phyloP scores from a whole-genome alignment of 225 moss, liverwort and hornwort species.

The Straminergon stramineum region DNA sequence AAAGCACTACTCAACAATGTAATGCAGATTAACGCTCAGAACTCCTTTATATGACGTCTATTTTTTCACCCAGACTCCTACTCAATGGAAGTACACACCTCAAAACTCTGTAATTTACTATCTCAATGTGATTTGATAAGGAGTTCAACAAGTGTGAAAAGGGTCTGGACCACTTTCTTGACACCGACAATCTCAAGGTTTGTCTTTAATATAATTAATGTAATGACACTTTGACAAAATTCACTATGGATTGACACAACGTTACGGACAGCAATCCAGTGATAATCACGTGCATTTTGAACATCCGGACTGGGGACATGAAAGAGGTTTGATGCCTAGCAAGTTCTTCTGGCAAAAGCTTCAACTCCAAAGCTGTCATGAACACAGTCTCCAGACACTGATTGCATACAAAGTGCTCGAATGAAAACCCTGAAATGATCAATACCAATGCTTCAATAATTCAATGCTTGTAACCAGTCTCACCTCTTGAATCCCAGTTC shows the following conservation, averaged over 20 bases:
- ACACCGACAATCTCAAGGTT: background rate
- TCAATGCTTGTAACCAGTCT: background rate
- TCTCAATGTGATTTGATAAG: background rate
- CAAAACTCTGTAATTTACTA: too few relatives aligned
- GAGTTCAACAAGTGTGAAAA: background rate
- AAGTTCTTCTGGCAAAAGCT: background rate
- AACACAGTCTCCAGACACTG: background rate
- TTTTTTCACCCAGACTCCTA: background rate
- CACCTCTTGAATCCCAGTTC: slow-evolving; percentile 30
- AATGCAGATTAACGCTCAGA: background rate
- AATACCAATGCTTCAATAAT: background rate
- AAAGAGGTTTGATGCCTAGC: background rate
- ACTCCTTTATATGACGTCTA: background rate
- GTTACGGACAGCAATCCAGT: background rate
- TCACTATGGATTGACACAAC: background rate
- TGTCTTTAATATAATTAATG: background rate
- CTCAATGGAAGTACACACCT: background rate
- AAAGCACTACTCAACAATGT: background rate
- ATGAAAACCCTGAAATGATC: background rate
- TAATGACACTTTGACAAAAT: background rate
- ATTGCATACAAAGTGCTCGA: background rate
- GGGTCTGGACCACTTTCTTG: background rate
- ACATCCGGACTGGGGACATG: background rate
- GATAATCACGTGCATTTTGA: background rate
- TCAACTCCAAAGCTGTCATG: background rate